Percentiles rank a stretch among this genome's conserved stretches.
These are phyloP conservation scores for Trichoderma lentiforme DNA, from an alignment of 2,329 filamentous ascomycete species.

Conservation along the genomic window DNA sequence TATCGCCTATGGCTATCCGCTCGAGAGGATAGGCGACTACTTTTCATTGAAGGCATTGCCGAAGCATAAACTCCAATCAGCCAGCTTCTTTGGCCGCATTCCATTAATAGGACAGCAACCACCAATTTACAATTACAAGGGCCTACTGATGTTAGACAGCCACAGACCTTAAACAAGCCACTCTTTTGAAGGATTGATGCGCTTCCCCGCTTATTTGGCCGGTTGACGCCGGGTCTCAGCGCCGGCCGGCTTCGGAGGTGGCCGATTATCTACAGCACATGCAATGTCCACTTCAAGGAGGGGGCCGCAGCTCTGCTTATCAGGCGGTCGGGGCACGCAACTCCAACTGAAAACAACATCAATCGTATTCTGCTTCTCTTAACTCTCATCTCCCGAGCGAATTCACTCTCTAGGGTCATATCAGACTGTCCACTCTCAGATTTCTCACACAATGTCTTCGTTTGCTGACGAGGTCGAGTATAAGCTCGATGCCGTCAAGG, in stretches of 20 bases:
- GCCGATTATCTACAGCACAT: constrained; percentile 23
- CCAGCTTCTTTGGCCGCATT: neutral
- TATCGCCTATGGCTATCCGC: neutral
- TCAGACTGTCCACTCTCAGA: neutral
- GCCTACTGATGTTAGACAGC: neutral
- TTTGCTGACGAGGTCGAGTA: constrained; percentile 50
- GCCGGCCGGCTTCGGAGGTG: constrained; percentile 32
- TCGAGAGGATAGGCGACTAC: neutral
- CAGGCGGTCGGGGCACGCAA: neutral
- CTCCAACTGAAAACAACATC: neutral
- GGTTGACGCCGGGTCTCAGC: constrained; percentile 12
- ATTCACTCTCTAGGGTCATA: neutral
- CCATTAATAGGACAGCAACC: neutral
- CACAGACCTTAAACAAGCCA: neutral
- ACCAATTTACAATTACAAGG: neutral
- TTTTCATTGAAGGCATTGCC: neutral
- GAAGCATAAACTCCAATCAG: neutral
- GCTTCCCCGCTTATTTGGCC: constrained; percentile 5
- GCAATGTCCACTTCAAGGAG: constrained; percentile 20
- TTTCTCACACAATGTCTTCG: constrained; percentile 31
- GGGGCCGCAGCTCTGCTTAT: neutral
- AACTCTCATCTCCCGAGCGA: neutral
- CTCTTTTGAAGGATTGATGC: neutral
- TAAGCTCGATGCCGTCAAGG: constrained; percentile 53
- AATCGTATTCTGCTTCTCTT: neutral